Evolutionary conservation across 2,329 filamentous ascomycete genomes (phyloP).

Genomic region (Hypoxylon sp.): DNA sequence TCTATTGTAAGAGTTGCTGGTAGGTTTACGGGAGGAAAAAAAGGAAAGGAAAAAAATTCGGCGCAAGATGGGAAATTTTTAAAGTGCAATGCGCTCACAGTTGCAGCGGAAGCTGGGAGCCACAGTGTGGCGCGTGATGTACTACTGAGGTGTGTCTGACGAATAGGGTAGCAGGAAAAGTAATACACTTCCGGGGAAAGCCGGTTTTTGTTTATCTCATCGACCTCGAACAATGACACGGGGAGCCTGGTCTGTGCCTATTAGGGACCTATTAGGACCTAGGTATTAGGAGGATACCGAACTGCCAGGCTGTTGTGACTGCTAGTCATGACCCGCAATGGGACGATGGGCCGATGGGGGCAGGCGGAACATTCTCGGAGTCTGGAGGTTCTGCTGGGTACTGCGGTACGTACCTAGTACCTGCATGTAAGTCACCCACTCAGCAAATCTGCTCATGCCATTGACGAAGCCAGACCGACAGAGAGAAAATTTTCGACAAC

Average conservation of each 20-base stretch:
- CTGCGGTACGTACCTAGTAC: no score
- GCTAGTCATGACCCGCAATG: neutral
- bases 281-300: no score
- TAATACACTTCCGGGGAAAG: slow-evolving; percentile 43
- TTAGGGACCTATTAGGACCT: no score
- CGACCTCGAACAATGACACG: no score
- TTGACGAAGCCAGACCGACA: slow-evolving; percentile 2
- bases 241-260: no score
- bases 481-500: slow-evolving; percentile 32
- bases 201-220: slow-evolving; percentile 28
- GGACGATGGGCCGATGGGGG: slow-evolving; percentile 5
- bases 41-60: slow-evolving; percentile 39
- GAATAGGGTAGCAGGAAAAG: slow-evolving; percentile 49
- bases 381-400: no score
- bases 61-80: slow-evolving; percentile 41
- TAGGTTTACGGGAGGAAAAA: slow-evolving; percentile 13
- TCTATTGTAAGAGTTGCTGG: slow-evolving; percentile 20
- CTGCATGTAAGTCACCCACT: neutral
- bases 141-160: slow-evolving; percentile 41
- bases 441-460: neutral
- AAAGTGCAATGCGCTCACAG: slow-evolving; percentile 46
- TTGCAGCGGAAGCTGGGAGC: slow-evolving; percentile 38
- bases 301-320: no score
- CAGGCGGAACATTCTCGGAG: slow-evolving; percentile 31
- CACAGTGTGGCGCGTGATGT: slow-evolving; percentile 45